Evolutionary conservation across 2,329 filamentous ascomycete genomes (phyloP), one percentile per base, ranked within the genome.

Genomic region (Biscogniauxia marginata): DNA sequence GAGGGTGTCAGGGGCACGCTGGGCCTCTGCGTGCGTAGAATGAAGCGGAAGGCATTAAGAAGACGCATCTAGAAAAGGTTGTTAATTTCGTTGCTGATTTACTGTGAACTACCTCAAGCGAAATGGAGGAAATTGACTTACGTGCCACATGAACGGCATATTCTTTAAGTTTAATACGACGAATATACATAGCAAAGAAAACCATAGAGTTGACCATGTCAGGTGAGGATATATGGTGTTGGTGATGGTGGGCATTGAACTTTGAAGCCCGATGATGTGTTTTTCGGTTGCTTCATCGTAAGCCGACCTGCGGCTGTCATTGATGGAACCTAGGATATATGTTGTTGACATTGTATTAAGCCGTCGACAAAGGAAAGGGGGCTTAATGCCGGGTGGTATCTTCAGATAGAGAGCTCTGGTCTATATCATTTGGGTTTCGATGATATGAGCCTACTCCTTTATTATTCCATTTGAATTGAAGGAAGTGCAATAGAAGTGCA

Each of bases 81-180:
- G 53, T 62, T 54, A 62, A 56, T 24, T 46, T 24, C 18, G n/a
- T n/a, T n/a, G n/a, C 44, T 22, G 5, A 8, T 13, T 24, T 22
- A 4, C 30, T 11, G n/a, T 39, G 6, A 46, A 11, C 7, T 46
- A 21, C 8, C 22, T 11, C 9, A 47, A 9, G 5, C 24, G 45
- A n/a, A 34, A 18, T 9, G 34, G 30, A 30, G 22, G 58, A 56
- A 22, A 44, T 22, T 53, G 49, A 77, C 80, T 62, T 75, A 84
- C 79, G 73, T 86, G 83, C 84, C 84, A 87, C 23, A 84, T 77
- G 18, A 83, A 77, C 0, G 84, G 84, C 21, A 85, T 64, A 45
- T 78, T 83, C 72, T 87, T 87, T 56, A 84, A 61, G 62, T 87
- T 87, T 22, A 77, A 59, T 2, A 80, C 54, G 5, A 77, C 69